phyloP scores from a whole-genome alignment of 768 basidiomycete species.

The Hirschioporus abietinus region DNA sequence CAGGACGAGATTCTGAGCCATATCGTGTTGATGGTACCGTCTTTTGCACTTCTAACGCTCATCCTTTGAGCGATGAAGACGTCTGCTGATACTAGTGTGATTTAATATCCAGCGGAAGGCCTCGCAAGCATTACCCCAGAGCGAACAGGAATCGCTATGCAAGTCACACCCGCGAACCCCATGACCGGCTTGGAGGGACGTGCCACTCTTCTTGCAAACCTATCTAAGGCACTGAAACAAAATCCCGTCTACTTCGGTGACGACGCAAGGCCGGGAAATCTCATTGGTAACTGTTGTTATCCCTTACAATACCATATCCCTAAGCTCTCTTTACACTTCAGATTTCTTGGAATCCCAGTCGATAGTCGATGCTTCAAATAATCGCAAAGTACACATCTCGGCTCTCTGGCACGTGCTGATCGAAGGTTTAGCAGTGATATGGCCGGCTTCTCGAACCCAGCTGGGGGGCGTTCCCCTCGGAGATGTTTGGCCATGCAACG shows the following conservation, averaged over 20 bases:
- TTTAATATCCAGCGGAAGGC: constrained; percentile 50
- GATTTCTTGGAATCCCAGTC: constrained; percentile 67
- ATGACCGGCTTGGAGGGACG: constrained; percentile 92
- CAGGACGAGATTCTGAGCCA: constrained; percentile 53
- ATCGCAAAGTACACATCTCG: constrained; percentile 56
- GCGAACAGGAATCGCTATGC: constrained; percentile 63
- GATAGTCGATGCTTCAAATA: constrained; percentile 29
- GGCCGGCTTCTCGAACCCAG: constrained; percentile 71
- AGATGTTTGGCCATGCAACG: constrained; percentile 88
- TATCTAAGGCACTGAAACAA: constrained; percentile 63
- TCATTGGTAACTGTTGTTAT: constrained; percentile 52
- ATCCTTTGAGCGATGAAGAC: not conserved
- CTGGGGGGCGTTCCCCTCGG: constrained; percentile 72
- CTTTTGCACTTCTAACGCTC: constrained; percentile 2
- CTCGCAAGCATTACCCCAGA: constrained; percentile 59
- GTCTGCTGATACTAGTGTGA: constrained; percentile 13
- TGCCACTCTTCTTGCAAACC: constrained; percentile 65
- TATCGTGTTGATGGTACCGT: constrained; percentile 72
- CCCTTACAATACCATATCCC: constrained; percentile 5
- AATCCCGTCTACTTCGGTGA: constrained; percentile 67
- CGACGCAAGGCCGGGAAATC: constrained; percentile 73
- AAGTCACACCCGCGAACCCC: constrained; percentile 71
- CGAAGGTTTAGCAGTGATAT: constrained; percentile 78
- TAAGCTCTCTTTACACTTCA: constrained; percentile 21
- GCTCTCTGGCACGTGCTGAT: constrained; percentile 81